These are phyloP conservation scores for Turritis glabra DNA, from an alignment of 345 rosid species.

Conservation along the genomic window DNA sequence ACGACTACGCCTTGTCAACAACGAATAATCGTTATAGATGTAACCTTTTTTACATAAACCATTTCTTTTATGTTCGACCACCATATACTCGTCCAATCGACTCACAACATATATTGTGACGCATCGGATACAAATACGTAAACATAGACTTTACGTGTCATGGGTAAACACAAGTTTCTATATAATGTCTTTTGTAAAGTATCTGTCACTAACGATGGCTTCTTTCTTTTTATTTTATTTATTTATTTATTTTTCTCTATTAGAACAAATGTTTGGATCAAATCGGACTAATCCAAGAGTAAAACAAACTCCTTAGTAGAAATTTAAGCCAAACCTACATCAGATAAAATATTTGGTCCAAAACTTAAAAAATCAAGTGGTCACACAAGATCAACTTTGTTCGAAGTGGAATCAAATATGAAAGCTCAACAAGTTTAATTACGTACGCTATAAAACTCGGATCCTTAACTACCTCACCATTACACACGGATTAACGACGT, in stretches of 20 bases:
- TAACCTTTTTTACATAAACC: neutral
- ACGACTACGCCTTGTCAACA: neutral
- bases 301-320: neutral
- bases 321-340: neutral
- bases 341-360: neutral
- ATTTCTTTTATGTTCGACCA: neutral
- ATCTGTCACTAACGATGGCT: neutral
- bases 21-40: neutral
- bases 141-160: slow-evolving; percentile 21
- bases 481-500: neutral
- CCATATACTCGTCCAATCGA: neutral
- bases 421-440: neutral
- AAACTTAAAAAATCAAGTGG: neutral
- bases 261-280: neutral
- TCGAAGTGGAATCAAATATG: neutral
- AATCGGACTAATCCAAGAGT: neutral
- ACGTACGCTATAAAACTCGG: neutral
- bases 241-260: no score
- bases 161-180: slow-evolving; percentile 13
- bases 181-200: neutral
- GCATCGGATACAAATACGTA: slow-evolving; percentile 13
- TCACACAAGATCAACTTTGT: neutral
- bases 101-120: neutral
- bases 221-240: neutral
- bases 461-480: neutral